These are phyloP conservation scores for Abelmoschus esculentus DNA, from an alignment of 345 rosid genomes.

Conservation along the genomic window DNA sequence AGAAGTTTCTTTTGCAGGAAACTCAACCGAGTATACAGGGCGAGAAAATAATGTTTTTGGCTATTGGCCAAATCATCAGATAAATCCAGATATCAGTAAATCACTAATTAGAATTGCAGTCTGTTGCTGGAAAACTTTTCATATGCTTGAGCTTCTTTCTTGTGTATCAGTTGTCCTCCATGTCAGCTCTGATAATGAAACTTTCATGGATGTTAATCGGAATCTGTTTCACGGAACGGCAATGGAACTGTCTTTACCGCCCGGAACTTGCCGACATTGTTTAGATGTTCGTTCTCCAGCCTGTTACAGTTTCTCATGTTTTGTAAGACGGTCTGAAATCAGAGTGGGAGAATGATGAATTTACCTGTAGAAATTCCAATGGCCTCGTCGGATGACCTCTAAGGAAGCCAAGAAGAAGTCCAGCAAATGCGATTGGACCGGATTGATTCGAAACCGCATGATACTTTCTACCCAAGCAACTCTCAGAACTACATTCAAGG, in stretches of 20 bases:
- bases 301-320: constrained; percentile 25
- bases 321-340: neutral
- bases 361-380: constrained; percentile 96
- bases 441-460: constrained; percentile 40
- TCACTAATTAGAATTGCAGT: neutral
- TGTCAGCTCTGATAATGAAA: neutral
- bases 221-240: constrained; percentile 69
- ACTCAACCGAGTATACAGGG: too few relatives aligned
- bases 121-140: neutral
- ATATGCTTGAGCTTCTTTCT: neutral
- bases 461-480: constrained; percentile 81
- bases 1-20: too few relatives aligned
- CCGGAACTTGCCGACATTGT: constrained; percentile 73
- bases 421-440: constrained; percentile 49
- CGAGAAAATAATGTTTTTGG: neutral
- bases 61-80: neutral
- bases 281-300: constrained; percentile 88
- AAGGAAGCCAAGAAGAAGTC: constrained; percentile 82
- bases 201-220: constrained; percentile 22
- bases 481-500: constrained; percentile 60
- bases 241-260: constrained; percentile 81
- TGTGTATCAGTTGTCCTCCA: neutral
- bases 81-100: constrained; percentile 1
- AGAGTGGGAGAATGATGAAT: neutral
- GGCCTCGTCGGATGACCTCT: constrained; percentile 90